Conservation (phyloP, 148 eudicot species). For the Drosera capensis region DNA sequence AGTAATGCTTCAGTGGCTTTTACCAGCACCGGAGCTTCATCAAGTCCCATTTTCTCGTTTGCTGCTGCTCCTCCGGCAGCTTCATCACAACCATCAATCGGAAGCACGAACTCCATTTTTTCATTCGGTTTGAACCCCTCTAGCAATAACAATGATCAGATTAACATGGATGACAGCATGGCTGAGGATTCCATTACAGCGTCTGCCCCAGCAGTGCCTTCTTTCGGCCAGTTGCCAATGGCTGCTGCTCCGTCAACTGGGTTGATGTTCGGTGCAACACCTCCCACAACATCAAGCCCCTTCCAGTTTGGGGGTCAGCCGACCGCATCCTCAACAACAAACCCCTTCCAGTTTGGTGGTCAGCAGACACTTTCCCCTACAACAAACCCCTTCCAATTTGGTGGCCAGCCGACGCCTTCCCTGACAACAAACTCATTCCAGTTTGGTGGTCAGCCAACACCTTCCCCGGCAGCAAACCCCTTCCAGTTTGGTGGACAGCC, state of each 20-base stretch:
- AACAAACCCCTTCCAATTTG: too few species aligned
- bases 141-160: constrained; percentile 33
- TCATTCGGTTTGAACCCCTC: constrained; percentile 18
- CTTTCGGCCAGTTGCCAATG: constrained; percentile 33
- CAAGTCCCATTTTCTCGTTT: constrained; percentile 33
- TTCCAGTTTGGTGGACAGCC: too few species aligned
- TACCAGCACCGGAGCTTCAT: constrained; percentile 19
- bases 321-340: too few species aligned
- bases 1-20: constrained; percentile 21
- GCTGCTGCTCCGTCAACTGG: constrained; percentile 19
- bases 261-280: constrained; percentile 29
- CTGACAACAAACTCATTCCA: too few species aligned
- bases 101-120: constrained; percentile 18
- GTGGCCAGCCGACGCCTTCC: too few species aligned
- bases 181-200: constrained; percentile 64
- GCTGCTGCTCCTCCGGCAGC: constrained; percentile 22
- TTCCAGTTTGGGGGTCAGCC: constrained; percentile 64
- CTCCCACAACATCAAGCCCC: constrained; percentile 24
- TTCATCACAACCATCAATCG: constrained; percentile 27
- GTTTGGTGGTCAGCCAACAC: too few species aligned
- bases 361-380: too few species aligned
- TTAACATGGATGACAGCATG: constrained; percentile 81
- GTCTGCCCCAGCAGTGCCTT: constrained; percentile 25
- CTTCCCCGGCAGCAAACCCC: too few species aligned
- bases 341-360: too few species aligned